Base-by-base conservation (phyloP, 139 green algal genomes). In the Coccomyxa sp. region DNA sequence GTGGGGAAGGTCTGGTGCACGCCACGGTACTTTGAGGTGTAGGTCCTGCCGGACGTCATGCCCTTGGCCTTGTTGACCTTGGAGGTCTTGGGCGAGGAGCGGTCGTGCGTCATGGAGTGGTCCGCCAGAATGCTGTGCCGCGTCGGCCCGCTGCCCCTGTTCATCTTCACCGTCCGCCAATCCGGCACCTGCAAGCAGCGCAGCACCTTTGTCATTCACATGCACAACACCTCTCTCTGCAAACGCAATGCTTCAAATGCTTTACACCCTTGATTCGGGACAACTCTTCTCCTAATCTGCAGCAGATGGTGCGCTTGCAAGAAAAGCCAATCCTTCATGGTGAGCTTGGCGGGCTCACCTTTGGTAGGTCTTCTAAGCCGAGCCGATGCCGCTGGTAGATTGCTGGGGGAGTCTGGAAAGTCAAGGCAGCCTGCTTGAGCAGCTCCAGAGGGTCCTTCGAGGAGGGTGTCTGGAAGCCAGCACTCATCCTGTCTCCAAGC, bases 1-100 rank as follows among this genome's bases (percentile, higher is more conserved):
- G 93, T 97, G 70, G 93, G 93, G 81, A 97, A 96, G 8, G 93
- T 97, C 76, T 97, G 93, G 81, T 97, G 93, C 68, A 97, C 93
- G 27, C 93, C 93, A 0, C 93, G 82, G 82, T 90, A 97, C 76
- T 88, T 91, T 64, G 86, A 94, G 9, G 92, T 97, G 88, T 93
- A 97, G 12, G 86, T 92, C 33, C 92, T 82, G 0, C 90, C 90
- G 29, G 75, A 73, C 38, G n/a, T 74, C 2, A 68, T 38, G 31
- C 82, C 82, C 44, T 86, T 86, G 33, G 64, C 39, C 68, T 86
- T 86, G 35, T 54, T 58, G 18, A 80, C 78, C 74, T 86, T 86
- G 40, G 55, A 55, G 9, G 78, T 73, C 75, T 86, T 86, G 7
- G 80, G 82, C 41, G 50, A 64, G 50, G 50, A 64, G 50, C 50